Conservation (phyloP, 2,329 filamentous ascomycete species). For the Neurospora sp. region DNA sequence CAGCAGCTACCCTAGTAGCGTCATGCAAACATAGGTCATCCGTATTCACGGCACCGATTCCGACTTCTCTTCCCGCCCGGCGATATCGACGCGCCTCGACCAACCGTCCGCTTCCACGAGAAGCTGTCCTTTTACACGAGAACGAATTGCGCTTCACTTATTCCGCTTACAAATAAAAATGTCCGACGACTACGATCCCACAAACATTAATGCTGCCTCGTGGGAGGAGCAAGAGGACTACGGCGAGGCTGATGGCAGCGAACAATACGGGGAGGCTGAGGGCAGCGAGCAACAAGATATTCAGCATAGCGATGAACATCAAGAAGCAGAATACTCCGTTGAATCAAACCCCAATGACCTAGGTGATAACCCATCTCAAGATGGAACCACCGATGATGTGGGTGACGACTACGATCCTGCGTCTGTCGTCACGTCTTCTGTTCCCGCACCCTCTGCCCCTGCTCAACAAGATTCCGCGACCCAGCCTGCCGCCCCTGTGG, state of each 20-base stretch:
- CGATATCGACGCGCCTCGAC: background rate
- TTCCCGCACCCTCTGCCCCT: background rate
- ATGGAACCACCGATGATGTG: slow-evolving; percentile 39
- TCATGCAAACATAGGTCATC: background rate
- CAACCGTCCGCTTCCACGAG: background rate
- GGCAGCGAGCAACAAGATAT: slow-evolving; percentile 33
- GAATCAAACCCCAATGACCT: slow-evolving; percentile 35
- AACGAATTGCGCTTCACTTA: background rate
- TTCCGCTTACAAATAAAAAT: too few relatives aligned
- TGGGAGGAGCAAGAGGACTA: slow-evolving; percentile 45
- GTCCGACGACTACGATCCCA: slow-evolving; percentile 22
- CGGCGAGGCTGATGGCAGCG: slow-evolving; percentile 40
- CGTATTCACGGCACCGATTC: background rate
- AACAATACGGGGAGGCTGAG: background rate
- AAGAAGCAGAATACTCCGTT: slow-evolving; percentile 37
- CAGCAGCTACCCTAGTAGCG: background rate
- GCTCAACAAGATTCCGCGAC: background rate
- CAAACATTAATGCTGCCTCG: slow-evolving; percentile 25
- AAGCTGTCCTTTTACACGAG: background rate
- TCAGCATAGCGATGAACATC: slow-evolving; percentile 43
- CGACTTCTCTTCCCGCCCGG: background rate
- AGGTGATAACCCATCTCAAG: slow-evolving; percentile 38
- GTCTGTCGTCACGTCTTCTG: slow-evolving; percentile 33
- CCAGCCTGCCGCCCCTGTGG: slow-evolving; percentile 25
- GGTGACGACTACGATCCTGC: slow-evolving; percentile 48